Base-by-base conservation (phyloP, 805 yeast species). In the Yarrowia deformans region DNA sequence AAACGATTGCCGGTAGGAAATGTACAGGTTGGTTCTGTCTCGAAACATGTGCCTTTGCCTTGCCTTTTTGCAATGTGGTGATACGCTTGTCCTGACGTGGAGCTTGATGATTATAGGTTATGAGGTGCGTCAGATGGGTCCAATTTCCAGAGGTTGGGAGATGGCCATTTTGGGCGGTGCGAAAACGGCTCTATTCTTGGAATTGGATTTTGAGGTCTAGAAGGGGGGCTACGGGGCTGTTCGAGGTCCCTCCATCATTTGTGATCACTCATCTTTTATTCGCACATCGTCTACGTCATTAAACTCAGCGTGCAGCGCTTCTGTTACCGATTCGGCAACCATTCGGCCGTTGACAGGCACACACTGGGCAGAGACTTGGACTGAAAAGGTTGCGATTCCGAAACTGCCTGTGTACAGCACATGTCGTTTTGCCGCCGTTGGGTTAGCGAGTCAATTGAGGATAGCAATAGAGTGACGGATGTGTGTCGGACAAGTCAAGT, bases 11-110 rank as follows among this genome's bases (percentile, higher is more conserved):
- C 99, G 86, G 76, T 90, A 94, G 56, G 98, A 92, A 29, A 93
- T 81, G 78, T 84, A 94, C 72, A 94, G 83, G 76, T 93, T 94
- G n/a, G 99, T 95, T 77, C 98, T 84, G 79, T 95, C 98, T 77
- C 98, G 84, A 75, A 90, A 91, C 97, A 94, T 92, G 68, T 42
- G 45, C 66, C 52, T 40, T 13, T 54, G 58, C 45, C 45, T 54
- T 37, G 60, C 43, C 45, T 23, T 16, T 7, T 5, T 56, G 63
- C 18, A 29, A 29, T 40, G 63, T 56, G 63, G 45, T 40, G 63
- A 29, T 52, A 40, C 29, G 63, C 63, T 56, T 56, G 46, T 40
- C 48, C 63, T 56, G 63, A 56, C 63, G 63, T 56, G 63, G 63
- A 56, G 63, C 63, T 56, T 56, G 63, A 54, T 19, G 39, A 12